These are phyloP conservation scores for Exserohilum rostratum DNA, from an alignment of 2,329 filamentous ascomycete genomes.

Conservation along the genomic window DNA sequence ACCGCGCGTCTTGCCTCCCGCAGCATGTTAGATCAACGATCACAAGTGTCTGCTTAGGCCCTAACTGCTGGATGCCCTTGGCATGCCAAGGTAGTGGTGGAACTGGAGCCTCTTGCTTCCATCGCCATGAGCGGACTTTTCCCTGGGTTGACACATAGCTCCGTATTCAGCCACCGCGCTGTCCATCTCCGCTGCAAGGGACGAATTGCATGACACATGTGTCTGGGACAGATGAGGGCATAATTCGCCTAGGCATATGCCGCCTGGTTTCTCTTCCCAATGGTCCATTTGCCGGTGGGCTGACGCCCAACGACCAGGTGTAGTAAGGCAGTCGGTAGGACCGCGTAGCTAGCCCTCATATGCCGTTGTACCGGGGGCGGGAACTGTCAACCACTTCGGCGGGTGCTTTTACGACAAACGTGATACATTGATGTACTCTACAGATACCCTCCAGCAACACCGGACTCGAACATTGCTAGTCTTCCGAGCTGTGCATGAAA, in stretches of 20 bases:
- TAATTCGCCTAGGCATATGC: slow-evolving; percentile 1
- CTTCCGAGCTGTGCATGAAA: background rate
- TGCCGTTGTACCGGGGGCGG: background rate
- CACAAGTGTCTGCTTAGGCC: too few species aligned
- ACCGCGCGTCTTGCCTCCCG: background rate
- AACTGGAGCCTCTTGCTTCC: background rate
- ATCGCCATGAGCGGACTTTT: background rate
- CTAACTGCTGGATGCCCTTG: background rate
- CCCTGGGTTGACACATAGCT: background rate
- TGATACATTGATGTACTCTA: too few species aligned
- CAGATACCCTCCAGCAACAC: too few species aligned
- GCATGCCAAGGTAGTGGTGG: background rate
- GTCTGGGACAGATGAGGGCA: slow-evolving; percentile 2
- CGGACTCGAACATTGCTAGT: background rate
- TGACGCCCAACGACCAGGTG: background rate
- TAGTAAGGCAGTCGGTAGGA: background rate
- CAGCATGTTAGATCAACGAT: too few species aligned
- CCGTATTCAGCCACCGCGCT: background rate
- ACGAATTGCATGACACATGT: background rate
- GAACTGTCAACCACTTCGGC: background rate
- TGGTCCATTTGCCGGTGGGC: background rate
- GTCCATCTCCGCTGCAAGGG: background rate
- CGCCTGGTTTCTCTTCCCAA: too few species aligned
- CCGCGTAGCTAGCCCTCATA: background rate
- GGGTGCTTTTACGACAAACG: background rate